Conservation (phyloP, 192 early-diverging fungal genomes). For the Jimgerdemannia flammicorona region DNA sequence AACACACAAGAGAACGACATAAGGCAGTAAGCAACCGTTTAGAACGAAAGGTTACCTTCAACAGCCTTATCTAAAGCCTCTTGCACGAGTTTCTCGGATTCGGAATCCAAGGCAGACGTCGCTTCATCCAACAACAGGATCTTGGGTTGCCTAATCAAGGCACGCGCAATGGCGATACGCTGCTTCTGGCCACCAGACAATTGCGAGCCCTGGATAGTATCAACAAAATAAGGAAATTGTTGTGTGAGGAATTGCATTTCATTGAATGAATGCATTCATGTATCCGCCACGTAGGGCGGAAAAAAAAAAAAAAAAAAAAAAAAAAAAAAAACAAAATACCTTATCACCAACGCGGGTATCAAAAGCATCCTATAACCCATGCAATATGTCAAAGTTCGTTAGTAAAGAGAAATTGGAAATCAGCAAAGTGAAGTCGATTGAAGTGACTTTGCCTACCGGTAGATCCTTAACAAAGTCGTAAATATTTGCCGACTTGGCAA, state of each 20-base stretch:
- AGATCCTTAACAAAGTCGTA: slow-evolving; percentile 54
- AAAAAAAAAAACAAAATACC: not conserved
- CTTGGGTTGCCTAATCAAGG: slow-evolving; percentile 82
- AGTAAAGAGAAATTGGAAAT: not conserved
- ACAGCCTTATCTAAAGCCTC: slow-evolving; percentile 64
- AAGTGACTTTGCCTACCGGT: slow-evolving; percentile 33
- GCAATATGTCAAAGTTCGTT: not conserved
- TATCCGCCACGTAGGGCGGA: too few relatives aligned
- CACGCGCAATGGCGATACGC: slow-evolving; percentile 85
- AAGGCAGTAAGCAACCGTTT: not conserved
- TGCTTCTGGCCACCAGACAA: slow-evolving; percentile 73
- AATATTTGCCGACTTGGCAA: slow-evolving; percentile 55
- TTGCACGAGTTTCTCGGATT: slow-evolving; percentile 70
- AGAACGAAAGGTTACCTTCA: slow-evolving; percentile 17
- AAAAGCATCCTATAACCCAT: slow-evolving; percentile 22
- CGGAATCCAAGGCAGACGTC: slow-evolving; percentile 68
- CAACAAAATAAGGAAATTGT: not conserved
- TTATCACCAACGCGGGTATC: slow-evolving; percentile 67
- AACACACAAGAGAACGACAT: not conserved
- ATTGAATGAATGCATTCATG: too few relatives aligned
- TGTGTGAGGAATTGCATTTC: too few relatives aligned
- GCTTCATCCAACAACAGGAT: slow-evolving; percentile 85
- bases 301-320: too few relatives aligned
- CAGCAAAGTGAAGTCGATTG: not conserved
- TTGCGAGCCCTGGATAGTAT: slow-evolving; percentile 37